Evolutionary conservation across 78 protist genomes (phyloP).

Genomic region (Tieghemostelium lacteum): DNA sequence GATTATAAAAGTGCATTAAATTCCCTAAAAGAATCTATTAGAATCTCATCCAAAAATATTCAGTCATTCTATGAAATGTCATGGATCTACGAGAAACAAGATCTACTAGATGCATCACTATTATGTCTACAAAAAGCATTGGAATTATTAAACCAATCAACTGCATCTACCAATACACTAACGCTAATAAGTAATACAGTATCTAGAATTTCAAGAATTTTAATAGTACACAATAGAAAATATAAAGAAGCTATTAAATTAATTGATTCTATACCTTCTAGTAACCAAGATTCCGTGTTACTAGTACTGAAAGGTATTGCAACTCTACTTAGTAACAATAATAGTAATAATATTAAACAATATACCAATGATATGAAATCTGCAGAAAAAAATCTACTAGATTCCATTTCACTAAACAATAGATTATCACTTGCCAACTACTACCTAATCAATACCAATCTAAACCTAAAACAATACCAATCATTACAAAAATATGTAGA

Average conservation of each 20-base stretch:
- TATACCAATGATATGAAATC: slow-evolving; percentile 11
- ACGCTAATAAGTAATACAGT: not conserved
- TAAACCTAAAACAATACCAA: not conserved
- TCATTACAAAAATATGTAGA: not conserved
- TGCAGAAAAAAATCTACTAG: not conserved
- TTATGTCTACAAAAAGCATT: slow-evolving; percentile 36
- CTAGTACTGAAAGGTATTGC: not conserved
- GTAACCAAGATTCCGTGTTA: not conserved
- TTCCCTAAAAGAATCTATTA: not conserved
- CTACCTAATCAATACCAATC: not conserved
- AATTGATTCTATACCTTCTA: not conserved
- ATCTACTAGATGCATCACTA: slow-evolving; percentile 12
- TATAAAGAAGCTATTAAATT: slow-evolving; percentile 17
- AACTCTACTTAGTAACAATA: not conserved
- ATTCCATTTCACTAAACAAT: not conserved
- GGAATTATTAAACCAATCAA: not conserved
- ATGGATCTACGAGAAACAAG: slow-evolving; percentile 26
- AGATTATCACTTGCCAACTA: slow-evolving; percentile 14
- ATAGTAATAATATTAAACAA: slow-evolving; percentile 45
- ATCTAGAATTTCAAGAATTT: slow-evolving; percentile 13
- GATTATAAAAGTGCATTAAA: not conserved
- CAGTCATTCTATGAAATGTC: slow-evolving; percentile 21
- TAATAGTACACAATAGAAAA: slow-evolving; percentile 8
- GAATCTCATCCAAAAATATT: too few species aligned
- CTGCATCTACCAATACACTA: too few species aligned